These are phyloP conservation scores for Piper betle DNA, from an alignment of 164 flowering plant species.

Conservation along the genomic window DNA sequence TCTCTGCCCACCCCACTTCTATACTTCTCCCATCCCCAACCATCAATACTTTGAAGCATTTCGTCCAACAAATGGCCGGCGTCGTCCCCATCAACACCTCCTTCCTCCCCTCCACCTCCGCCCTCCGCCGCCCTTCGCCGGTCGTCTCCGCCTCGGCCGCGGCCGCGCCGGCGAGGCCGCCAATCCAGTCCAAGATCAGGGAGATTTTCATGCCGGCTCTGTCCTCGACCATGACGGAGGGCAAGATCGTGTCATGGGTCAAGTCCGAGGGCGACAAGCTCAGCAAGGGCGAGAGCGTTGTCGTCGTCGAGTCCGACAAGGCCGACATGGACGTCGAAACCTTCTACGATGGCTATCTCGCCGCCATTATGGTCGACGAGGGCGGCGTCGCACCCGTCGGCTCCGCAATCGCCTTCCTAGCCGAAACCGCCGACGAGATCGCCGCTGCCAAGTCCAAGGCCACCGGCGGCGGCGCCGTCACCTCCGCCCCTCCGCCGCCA, in stretches of 20 bases:
- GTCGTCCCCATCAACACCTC: constrained; percentile 37
- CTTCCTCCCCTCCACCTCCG: constrained; percentile 37
- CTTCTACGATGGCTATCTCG: constrained; percentile 87
- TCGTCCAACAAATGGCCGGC: constrained; percentile 25
- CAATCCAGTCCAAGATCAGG: constrained; percentile 64
- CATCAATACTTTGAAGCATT: background rate
- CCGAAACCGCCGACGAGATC: constrained; percentile 86
- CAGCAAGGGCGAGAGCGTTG: constrained; percentile 85
- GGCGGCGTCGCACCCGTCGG: constrained; percentile 94
- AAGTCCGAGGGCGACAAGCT: constrained; percentile 93
- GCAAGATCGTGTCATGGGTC: constrained; percentile 87
- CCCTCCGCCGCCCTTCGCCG: constrained; percentile 13
- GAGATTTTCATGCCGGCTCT: constrained; percentile 99
- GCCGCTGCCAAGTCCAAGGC: constrained; percentile 49
- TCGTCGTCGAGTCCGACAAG: constrained; percentile 94
- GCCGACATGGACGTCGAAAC: constrained; percentile 99
- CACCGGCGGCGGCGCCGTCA: constrained; percentile 1
- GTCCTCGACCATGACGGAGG: constrained; percentile 98
- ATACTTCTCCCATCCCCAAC: background rate
- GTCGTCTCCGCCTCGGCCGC: background rate
- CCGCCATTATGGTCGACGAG: constrained; percentile 85
- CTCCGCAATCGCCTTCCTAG: constrained; percentile 82
- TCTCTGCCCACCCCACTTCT: background rate
- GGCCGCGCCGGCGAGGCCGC: constrained; percentile 3
- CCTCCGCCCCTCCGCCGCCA: constrained; percentile 3